Evolutionary conservation across 805 yeast species (phyloP), one percentile per base, ranked within the genome.

Genomic region (Candida xyloterini): DNA sequence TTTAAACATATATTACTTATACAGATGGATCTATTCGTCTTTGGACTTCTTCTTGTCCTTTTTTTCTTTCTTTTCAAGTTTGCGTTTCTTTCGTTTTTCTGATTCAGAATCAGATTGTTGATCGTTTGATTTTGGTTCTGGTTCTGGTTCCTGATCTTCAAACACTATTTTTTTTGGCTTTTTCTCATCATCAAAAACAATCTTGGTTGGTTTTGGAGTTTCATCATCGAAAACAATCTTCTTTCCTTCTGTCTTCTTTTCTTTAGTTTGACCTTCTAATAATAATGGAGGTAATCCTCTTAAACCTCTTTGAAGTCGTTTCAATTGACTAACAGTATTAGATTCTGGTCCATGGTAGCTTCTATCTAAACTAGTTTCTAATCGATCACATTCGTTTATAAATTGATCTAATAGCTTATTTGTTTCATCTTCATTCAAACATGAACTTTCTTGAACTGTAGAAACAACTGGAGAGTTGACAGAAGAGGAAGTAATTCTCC

Each of bases 381-480:
- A 34, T 4, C 28, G 30, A 15, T 55, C 63, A 29, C 53, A 45
- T 10, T 51, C 52, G 9, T 40, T 45, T 15, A 60, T 49, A 42
- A 59, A 61, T 20, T 46, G 40, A 31, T 50, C 58, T 27, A 61
- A 29, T 16, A 55, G 33, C 24, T 30, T 34, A 40, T 56, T 61
- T 0, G 56, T 56, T 33, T 51, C 50, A 5, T 52, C 55, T 15
- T 41, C 35, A 7, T 44, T 47, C 14, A 61, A 20, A 4, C 52
- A 29, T 4, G 23, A 38, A 1, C 51, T 26, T 21, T 35, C 43
- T 16, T 51, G 21, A 5, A 70, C 59, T 15, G 61, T 65, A 3
- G 70, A 56, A 16, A 68, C 59, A 1, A 73, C 70, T 8, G 82
- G 79, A 1, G 70, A 62, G 40, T 73, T 72, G 20, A 75, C 68